These are phyloP conservation scores for Rhodotorula sp. DNA, from an alignment of 1,284 basidiomycete species.

Conservation along the genomic window DNA sequence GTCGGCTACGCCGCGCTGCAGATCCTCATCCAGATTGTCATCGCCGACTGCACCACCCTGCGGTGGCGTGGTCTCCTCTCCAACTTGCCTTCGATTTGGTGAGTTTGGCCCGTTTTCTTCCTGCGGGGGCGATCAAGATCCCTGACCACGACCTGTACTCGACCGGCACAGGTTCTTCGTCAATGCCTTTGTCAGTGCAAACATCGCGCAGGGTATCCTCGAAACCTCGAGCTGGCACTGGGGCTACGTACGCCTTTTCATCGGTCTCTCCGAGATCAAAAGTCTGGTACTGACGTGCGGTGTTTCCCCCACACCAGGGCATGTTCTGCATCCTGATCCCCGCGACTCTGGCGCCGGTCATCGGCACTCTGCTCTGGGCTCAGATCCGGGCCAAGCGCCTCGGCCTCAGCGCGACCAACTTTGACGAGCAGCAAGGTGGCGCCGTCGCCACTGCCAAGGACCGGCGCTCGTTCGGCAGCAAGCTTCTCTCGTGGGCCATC, in stretches of 20 bases:
- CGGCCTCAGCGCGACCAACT: conserved; percentile 51
- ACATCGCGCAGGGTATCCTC: conserved; percentile 62
- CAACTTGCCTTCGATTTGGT: conserved; percentile 64
- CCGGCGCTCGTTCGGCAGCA: conserved; percentile 13
- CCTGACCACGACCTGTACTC: not conserved
- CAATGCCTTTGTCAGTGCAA: conserved; percentile 57
- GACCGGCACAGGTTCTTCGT: conserved; percentile 60
- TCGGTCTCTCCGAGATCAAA: not conserved
- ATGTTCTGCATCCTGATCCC: conserved; percentile 54
- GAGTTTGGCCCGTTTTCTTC: conserved; percentile 40
- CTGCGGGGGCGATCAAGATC: not conserved
- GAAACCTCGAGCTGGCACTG: conserved; percentile 63
- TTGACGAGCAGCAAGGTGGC: conserved; percentile 31
- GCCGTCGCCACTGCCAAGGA: conserved; percentile 15
- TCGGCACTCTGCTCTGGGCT: conserved; percentile 61
- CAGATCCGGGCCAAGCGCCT: conserved; percentile 57
- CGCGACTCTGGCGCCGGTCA: conserved; percentile 48
- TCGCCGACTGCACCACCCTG: conserved; percentile 73
- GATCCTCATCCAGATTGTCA: conserved; percentile 59
- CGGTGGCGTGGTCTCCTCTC: conserved; percentile 58
- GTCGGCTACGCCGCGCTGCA: conserved; percentile 61
- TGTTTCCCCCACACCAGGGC: conserved; percentile 5
- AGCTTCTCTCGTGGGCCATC: conserved; percentile 44
- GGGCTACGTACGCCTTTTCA: conserved; percentile 54
- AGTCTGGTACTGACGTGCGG: not conserved